A percentile compares a stretch with the other conserved stretches of the same genome.
These are phyloP conservation scores for Cerioporus squamosus DNA, from an alignment of 1,284 basidiomycete genomes.

Conservation along the genomic window DNA sequence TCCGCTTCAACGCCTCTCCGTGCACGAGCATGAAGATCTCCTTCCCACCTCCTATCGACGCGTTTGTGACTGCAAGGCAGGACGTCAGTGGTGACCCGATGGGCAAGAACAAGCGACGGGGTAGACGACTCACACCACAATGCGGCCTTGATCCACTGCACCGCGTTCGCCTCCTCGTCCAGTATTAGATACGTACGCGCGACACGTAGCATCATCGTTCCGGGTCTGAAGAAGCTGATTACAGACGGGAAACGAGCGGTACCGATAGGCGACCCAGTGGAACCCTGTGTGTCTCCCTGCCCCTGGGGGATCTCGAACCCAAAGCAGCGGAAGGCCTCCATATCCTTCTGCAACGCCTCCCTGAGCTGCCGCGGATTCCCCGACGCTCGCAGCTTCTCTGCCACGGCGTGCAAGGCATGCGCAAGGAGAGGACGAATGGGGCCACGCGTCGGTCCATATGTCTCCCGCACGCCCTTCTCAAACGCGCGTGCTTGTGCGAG, in stretches of 20 bases:
- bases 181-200: slow-evolving; percentile 12
- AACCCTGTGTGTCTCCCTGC: background rate
- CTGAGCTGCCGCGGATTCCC: slow-evolving; percentile 1
- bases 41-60: slow-evolving; percentile 17
- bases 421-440: slow-evolving; percentile 13
- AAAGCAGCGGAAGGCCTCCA: slow-evolving; percentile 13
- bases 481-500: slow-evolving; percentile 10
- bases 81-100: background rate
- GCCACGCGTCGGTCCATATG: slow-evolving; percentile 13
- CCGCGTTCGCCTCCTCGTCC: slow-evolving; percentile 11
- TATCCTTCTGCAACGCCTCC: slow-evolving; percentile 13
- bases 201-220: slow-evolving; percentile 19
- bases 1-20: slow-evolving; percentile 4
- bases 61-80: slow-evolving; percentile 10
- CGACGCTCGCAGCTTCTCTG: slow-evolving; percentile 13
- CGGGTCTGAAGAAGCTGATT: slow-evolving; percentile 14
- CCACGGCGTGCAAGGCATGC: slow-evolving; percentile 17
- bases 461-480: slow-evolving; percentile 15
- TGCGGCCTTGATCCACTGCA: slow-evolving; percentile 16
- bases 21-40: slow-evolving; percentile 17
- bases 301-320: slow-evolving; percentile 9
- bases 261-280: slow-evolving; percentile 4
- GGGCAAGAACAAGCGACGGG: background rate
- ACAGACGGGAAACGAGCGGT: slow-evolving; percentile 18
- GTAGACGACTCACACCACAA: slow-evolving; percentile 17